phyloP scores from a whole-genome alignment of 1,284 basidiomycete species.

The Anthracocystis panici-leucophaei region DNA sequence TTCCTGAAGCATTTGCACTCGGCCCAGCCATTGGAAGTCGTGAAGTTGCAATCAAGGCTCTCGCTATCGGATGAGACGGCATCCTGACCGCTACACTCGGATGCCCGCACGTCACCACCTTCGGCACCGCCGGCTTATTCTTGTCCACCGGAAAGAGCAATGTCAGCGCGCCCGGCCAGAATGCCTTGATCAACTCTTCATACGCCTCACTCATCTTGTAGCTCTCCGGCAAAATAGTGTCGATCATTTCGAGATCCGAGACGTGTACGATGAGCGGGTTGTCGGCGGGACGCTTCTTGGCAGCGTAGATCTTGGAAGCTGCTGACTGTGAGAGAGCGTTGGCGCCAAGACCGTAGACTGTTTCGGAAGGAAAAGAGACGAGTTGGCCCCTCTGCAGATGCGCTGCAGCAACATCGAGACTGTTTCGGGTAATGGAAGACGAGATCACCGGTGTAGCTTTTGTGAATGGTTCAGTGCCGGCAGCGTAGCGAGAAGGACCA shows the following conservation, averaged over 20 bases:
- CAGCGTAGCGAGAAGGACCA: slow-evolving; percentile 23
- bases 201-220: slow-evolving; percentile 45
- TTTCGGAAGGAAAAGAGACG: slow-evolving; percentile 96
- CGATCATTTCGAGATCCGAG: slow-evolving; percentile 83
- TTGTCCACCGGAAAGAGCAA: slow-evolving; percentile 80
- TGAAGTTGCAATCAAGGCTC: slow-evolving; percentile 84
- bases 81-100: slow-evolving; percentile 90
- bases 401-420: slow-evolving; percentile 60
- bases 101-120: slow-evolving; percentile 77
- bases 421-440: slow-evolving; percentile 44
- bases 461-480: slow-evolving; percentile 23
- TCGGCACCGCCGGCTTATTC: slow-evolving; percentile 47
- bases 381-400: slow-evolving; percentile 63
- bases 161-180: slow-evolving; percentile 96
- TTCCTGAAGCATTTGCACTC: slow-evolving; percentile 92
- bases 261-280: slow-evolving; percentile 99
- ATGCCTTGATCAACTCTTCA: slow-evolving; percentile 75
- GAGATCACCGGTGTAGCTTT: slow-evolving; percentile 20
- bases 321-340: slow-evolving; percentile 76
- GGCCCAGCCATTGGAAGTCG: slow-evolving; percentile 89
- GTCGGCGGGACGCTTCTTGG: slow-evolving; percentile 92
- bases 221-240: slow-evolving; percentile 72
- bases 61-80: slow-evolving; percentile 91
- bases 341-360: slow-evolving; percentile 96
- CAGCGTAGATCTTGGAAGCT: slow-evolving; percentile 83